Base-by-base conservation (phyloP, 345 rosid species). In the Toxicodendron radicans region DNA sequence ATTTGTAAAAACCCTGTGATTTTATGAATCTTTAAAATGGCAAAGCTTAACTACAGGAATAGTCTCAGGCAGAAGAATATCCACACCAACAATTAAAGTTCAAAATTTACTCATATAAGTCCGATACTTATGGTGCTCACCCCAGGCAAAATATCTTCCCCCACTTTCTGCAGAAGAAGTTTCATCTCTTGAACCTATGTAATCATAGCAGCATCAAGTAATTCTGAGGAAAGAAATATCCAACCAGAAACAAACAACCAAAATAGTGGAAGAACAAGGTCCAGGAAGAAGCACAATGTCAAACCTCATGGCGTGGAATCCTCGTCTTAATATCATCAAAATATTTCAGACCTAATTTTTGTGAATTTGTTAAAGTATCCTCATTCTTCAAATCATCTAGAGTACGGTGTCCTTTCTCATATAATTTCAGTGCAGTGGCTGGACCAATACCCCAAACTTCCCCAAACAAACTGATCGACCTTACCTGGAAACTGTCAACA, bases 401-500 rank as follows among this genome's bases (percentile, higher is more conserved):
- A 16, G 89, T 83, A 46, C 91, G 91, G 54, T 89, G 82, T 53
- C 99, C 98, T 86, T 93, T 93, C 78, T 95, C 99, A 76, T 91
- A 91, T 78, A 95, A 81, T 77, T 95, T 93, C 72, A 87, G 85
- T 53, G 98, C 96, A 72, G 99, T 95, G 67, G 98, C 90, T 43
- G 98, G 97, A 77, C 99, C 99, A 70, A 91, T 83, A 66, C 99
- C 99, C 99, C 99, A 91, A 66, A 95, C 91, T 82, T 95, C 98
- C 61, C 97, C 99, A 82, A 95, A 91, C 60, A 93, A 79, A 76
- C 79, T 90, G 66, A 95, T 88, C 12, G 98, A 84, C 60, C 86
- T 85, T 60, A 95, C 99, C 99, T 95, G 79, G 18, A 73, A 59
- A 74, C 54, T 58, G 46, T 56, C 67, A 38, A 74, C 17, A 72